Percentiles rank a stretch among this genome's conserved stretches.
Evolutionary conservation across 345 rosid species (phyloP).

Genomic region (Acer campestre): DNA sequence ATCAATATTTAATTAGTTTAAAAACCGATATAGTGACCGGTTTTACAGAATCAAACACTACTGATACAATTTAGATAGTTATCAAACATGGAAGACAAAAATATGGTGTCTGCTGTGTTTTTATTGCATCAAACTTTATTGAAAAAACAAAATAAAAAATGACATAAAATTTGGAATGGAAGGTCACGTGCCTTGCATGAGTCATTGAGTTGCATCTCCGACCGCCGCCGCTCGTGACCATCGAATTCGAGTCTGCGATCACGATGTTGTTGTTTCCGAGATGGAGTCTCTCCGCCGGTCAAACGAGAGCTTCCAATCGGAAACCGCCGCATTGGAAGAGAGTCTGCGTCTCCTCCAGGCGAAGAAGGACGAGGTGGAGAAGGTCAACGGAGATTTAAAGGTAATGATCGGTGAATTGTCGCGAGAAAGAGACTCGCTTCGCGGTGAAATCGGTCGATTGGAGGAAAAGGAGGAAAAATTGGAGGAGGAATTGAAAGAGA

Average conservation of each 20-base stretch:
- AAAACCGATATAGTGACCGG: too few relatives aligned
- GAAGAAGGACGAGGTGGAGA: constrained; percentile 48
- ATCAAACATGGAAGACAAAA: too few relatives aligned
- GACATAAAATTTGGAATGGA: too few relatives aligned
- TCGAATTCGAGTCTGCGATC: constrained; percentile 10
- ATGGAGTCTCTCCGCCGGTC: constrained; percentile 42
- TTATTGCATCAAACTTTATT: too few relatives aligned
- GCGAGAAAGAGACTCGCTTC: constrained; percentile 46
- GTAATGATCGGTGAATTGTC: constrained; percentile 31
- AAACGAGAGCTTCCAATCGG: constrained; percentile 30
- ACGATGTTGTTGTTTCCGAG: constrained; percentile 34
- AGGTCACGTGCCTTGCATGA: too few relatives aligned
- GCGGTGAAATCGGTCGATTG: constrained; percentile 26
- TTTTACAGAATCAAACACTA: too few relatives aligned
- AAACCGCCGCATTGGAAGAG: constrained; percentile 40
- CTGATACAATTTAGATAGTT: too few relatives aligned
- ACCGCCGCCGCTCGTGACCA: background rate
- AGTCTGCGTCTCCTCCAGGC: constrained; percentile 24
- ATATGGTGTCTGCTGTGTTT: too few relatives aligned
- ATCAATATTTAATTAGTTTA: too few relatives aligned
- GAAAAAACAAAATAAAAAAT: too few relatives aligned
- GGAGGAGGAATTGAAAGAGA: constrained; percentile 32
- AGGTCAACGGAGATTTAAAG: constrained; percentile 25
- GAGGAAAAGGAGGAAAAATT: constrained; percentile 41
- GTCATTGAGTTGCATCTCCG: too few relatives aligned